Conservation (phyloP, 208 protist species). For the Trypanosoma lewisi region DNA sequence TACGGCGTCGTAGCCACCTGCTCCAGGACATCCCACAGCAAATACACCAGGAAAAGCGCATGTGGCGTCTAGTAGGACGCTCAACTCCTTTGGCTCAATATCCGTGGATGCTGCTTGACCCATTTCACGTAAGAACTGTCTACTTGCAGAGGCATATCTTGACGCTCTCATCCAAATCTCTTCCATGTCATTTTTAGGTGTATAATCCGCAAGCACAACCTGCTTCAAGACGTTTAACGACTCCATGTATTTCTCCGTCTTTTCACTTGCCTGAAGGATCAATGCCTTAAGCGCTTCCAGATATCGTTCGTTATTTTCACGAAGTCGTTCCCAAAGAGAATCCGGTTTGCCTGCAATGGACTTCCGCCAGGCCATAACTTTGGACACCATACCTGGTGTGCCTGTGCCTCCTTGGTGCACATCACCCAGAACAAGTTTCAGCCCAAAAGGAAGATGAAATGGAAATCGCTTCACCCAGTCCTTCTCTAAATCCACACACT, state of each 20-base stretch:
- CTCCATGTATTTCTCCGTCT: conserved; percentile 3
- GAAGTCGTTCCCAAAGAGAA: conserved; percentile 75
- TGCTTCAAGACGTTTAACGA: conserved; percentile 15
- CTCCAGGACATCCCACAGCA: conserved; percentile 91
- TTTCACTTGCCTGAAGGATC: conserved; percentile 32
- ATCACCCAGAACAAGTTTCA: conserved; percentile 89
- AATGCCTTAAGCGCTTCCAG: conserved; percentile 42
- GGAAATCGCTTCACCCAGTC: conserved; percentile 68
- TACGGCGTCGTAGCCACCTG: conserved; percentile 93
- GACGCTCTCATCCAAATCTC: conserved; percentile 43
- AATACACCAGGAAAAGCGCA: conserved; percentile 85
- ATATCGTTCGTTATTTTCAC: conserved; percentile 69
- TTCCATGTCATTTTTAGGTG: conserved; percentile 23
- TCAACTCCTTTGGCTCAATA: conserved; percentile 90
- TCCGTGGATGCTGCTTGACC: conserved; percentile 72
- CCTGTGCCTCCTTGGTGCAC: conserved; percentile 88
- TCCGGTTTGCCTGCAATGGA: conserved; percentile 32
- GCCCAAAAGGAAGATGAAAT: conserved; percentile 73
- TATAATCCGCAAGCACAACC: conserved; percentile 27
- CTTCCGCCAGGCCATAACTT: conserved; percentile 90
- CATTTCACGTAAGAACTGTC: conserved; percentile 67
- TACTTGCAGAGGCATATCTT: conserved; percentile 38
- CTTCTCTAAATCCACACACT: conserved; percentile 44
- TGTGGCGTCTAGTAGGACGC: conserved; percentile 78
- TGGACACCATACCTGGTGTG: conserved; percentile 94